Base-by-base conservation (phyloP, 192 early-diverging fungal species). In the Coemansia furcata region DNA sequence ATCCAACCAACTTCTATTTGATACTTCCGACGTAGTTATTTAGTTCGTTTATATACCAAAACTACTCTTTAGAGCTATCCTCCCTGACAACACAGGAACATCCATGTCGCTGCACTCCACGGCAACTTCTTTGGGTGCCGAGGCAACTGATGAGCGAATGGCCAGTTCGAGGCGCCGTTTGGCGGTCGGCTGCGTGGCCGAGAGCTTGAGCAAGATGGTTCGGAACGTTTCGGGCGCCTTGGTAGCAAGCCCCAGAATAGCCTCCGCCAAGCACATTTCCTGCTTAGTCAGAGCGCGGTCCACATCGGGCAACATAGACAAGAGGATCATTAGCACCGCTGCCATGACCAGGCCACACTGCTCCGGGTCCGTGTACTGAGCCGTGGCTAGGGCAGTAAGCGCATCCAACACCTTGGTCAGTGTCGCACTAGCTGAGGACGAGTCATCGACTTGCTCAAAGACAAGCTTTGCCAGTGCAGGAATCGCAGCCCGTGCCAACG, bases 241-340 rank as follows among this genome's bases (percentile, higher is more conserved):
- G 1, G 71, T 69, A 9, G 77, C 77, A 23, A 78, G 46, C 6
- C 46, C 44, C 32, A 78, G 12, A 10, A 78, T 69, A 5, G 67
- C 60, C 11, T 78, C 71, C 4, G 63, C 66, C 11, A 78, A 39
- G 9, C 43, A 40, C 6, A 21, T 35, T 37, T 38, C 43, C 35
- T 9, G 23, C 38, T 1, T 10, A 6, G 47, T 26, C 36, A 35
- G 0, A 32, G 12, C 40, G 26, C 14, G 57, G 19, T 6, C 4
- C 11, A n/a, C 47, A 23, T 55, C 44, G n/a, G 65, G 63, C 2
- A 73, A 42, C 78, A 80, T 69, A 12, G 78, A 74, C 36, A 80
- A 15, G 12, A 80, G 44, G 1, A 80, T 54, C 78, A 80, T 80
- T 10, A 80, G 47, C 2, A 72, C 69, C 0, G 69, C 63, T 3